Base-by-base conservation (phyloP, 139 green algal genomes). In the Ettlia oleoabundans region DNA sequence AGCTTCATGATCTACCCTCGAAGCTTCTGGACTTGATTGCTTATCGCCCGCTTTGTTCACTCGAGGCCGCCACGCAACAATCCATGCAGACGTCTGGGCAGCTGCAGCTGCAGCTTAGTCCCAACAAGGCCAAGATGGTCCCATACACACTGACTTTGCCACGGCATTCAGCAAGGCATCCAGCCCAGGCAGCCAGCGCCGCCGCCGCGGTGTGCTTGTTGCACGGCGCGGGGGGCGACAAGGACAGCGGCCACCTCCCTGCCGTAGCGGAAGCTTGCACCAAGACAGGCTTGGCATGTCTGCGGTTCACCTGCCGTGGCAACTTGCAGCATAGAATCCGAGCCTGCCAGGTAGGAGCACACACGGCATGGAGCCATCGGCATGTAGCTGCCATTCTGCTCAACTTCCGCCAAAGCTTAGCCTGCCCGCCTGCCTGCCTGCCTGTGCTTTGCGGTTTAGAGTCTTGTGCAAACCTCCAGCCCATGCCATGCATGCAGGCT, bases 201-300 rank as follows among this genome's bases (percentile, higher is more conserved):
- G n/a, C 71, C 53, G 10, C n/a, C 5, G 86, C 74, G 24, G 74
- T 92, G 0, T 40, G 87, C 18, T 37, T 92, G 63, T 35, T 78
- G 22, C 89, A 92, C 21, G 89, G 89, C 6, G 89, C 89, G 0
- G 67, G 82, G 1, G 89, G 89, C 24, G 82, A 90, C 30, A 58
- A 73, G 37, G 4, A 69, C 37, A 80, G 40, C n/a, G 85, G 82
- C 4, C 28, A 86, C 64, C 61, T 92, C 32, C 82, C 84, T 0
- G 13, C 32, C 0, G 37, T 82, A 13, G 81, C 87, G 1, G 32
- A 64, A 15, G 66, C 43, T 2, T 72, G 86, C 43, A 73, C 76
- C 4, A 24, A 41, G 6, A 58, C 75, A 8, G 85, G 85, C 28
- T 51, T 86, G 2, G 43, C 58, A 1, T 82, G 68, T 32, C 43